A percentile compares a stretch with the other conserved stretches of the same genome.
phyloP scores from a whole-genome alignment of 1,139 yeast genomes.

The Blastobotrys aristatus region DNA sequence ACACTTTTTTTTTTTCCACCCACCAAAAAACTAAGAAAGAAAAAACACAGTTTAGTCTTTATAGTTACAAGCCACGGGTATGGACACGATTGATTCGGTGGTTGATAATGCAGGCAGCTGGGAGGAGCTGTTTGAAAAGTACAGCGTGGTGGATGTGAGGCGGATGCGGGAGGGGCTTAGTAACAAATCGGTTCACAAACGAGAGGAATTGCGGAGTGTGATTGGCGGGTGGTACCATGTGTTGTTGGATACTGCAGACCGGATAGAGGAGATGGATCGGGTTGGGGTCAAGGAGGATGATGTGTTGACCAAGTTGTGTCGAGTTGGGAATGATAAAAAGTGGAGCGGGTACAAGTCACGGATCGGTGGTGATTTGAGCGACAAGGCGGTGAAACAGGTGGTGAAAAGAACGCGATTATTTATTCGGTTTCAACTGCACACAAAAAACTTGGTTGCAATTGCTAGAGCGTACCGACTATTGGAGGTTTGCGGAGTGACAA shows the following conservation, averaged over 20 bases:
- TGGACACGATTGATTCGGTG: background rate
- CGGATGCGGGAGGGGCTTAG: slow-evolving; percentile 22
- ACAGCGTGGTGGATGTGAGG: slow-evolving; percentile 26
- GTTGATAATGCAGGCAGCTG: slow-evolving; percentile 15
- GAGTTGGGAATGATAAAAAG: slow-evolving; percentile 19
- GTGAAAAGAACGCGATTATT: slow-evolving; percentile 10
- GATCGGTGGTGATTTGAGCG: slow-evolving; percentile 8
- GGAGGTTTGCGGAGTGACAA: slow-evolving; percentile 7
- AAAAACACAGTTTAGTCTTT: no score
- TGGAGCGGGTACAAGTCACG: slow-evolving; percentile 12
- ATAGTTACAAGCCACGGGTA: no score
- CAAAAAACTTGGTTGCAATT: slow-evolving; percentile 14
- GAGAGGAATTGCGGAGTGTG: slow-evolving; percentile 47
- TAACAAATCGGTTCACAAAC: slow-evolving; percentile 30
- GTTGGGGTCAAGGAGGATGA: slow-evolving; percentile 33
- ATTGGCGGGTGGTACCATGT: slow-evolving; percentile 68
- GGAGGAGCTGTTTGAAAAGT: slow-evolving; percentile 28
- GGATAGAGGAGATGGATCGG: slow-evolving; percentile 51
- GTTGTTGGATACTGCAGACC: slow-evolving; percentile 62
- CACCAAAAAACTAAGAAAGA: no score
- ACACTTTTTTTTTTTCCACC: no score
- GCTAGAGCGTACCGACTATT: slow-evolving; percentile 19
- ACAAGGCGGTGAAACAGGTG: slow-evolving; percentile 13
- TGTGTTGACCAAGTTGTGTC: slow-evolving; percentile 22
- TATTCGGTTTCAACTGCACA: slow-evolving; percentile 12